Base-by-base conservation (phyloP, 768 basidiomycete genomes). In the Lentinus tigrinus region DNA sequence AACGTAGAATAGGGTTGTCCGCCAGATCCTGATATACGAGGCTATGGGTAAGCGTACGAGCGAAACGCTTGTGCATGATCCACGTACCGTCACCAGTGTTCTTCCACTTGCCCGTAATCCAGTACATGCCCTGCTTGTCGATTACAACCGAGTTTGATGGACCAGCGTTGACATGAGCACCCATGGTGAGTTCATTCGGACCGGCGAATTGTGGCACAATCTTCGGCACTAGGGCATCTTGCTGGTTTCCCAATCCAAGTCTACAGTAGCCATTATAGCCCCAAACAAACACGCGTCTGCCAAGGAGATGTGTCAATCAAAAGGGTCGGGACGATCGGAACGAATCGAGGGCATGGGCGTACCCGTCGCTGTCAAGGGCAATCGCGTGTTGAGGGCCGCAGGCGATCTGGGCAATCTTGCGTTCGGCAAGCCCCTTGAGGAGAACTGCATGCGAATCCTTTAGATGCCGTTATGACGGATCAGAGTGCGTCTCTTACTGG, bases 101-200 rank as follows among this genome's bases (percentile, higher is more conserved):
- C 73, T 98, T 98, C 91, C 92, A 98, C 85, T 89, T 94, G 37
- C 88, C 91, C 42, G 88, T 89, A 85, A 89, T 90, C 81, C 81
- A 95, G 66, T 85, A 92, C 85, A 93, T 91, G n/a, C 82, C 79
- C 66, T 92, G 88, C 47, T 81, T 85, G 69, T 96, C 94, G 38
- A 94, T 78, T 26, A 93, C 88, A 7, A 90, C 83, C n/a, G 87
- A 88, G 72, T 84, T 92, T 6, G 93, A 80, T 0, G 93, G 91
- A 16, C 96, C 96, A 23, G 91, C 91, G 10, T 81, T 74, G 27
- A 98, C 82, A 27, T 76, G 73, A 5, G 75, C 74, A 31, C 83
- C 93, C 78, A 83, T 79, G 2, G 83, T 85, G 38, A 76, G 63
- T 27, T 83, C 78, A 51, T 88, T 88, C 1, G 85, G 81, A 3